These are phyloP conservation scores for Paramecium tetraurelia DNA, from an alignment of 73 alveolate species.

Conservation along the genomic window DNA sequence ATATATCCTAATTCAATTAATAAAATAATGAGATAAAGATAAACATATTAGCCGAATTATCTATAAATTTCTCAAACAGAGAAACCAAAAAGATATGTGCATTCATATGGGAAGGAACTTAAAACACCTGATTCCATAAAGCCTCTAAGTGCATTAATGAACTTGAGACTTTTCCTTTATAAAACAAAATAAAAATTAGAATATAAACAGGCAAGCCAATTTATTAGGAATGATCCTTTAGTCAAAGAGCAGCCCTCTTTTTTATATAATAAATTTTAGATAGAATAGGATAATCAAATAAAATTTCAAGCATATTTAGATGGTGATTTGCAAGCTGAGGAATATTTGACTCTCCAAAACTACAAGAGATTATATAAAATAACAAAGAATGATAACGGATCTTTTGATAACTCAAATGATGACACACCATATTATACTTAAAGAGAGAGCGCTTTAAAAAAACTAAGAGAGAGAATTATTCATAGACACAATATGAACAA, in stretches of 20 bases:
- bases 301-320: slow-evolving; percentile 36
- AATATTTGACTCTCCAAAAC: neutral
- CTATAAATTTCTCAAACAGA: neutral
- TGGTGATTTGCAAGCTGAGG: slow-evolving; percentile 28
- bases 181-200: slow-evolving; percentile 12
- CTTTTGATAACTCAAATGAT: neutral
- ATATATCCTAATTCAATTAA: neutral
- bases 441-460: slow-evolving; percentile 25
- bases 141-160: neutral
- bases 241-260: neutral
- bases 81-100: neutral
- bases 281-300: neutral
- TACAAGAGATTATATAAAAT: neutral
- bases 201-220: neutral
- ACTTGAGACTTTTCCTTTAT: slow-evolving; percentile 15
- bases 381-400: neutral
- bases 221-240: slow-evolving; percentile 2
- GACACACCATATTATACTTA: neutral
- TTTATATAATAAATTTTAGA: neutral
- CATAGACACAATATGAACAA: slow-evolving; percentile 4
- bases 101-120: neutral
- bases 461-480: neutral
- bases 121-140: neutral
- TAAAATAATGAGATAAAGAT: neutral
- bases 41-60: neutral